Base-by-base conservation (phyloP, 768 basidiomycete genomes). In the Myochromella boudieri region DNA sequence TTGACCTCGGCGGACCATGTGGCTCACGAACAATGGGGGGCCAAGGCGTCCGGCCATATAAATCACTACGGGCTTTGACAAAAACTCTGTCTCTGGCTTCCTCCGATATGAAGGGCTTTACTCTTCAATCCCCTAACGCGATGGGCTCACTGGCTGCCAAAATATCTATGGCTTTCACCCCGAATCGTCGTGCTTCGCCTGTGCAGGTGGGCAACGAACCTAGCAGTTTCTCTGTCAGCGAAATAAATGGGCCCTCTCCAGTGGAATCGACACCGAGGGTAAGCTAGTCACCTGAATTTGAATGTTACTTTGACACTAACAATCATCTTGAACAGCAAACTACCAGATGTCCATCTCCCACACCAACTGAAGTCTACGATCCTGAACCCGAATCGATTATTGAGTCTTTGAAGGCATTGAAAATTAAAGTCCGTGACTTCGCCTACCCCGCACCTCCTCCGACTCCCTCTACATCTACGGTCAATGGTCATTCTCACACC, bases 401-500 rank as follows among this genome's bases (percentile, higher is more conserved):
- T 4, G 46, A 49, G 3, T 45, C 56, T 7, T 52, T 72, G 9
- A 44, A 61, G 3, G 25, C 29, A n/a, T 59, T 50, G 3, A 67
- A 62, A 17, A 68, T 75, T 61, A 72, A 70, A 60, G 62, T 72
- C 14, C 66, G 66, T 15, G 75, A 77, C 57, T 77, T 60, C 44
- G 75, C 69, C 4, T 68, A 62, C 43, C 50, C 46, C 20, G 17
- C 44, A n/a, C 32, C 48, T 17, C 31, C 55, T 15, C 14, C 46
- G 8, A 40, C 42, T 25, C 36, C 45, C 10, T 44, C 48, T n/a
- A 27, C 37, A 34, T 17, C 48, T 39, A 27, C 48, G 14, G n/a
- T n/a, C n/a, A 32, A 42, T 21, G 20, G 20, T 34, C 20, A 25
- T 48, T 20, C 14, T 24, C 18, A 22, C 46, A n/a, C 49, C 54